Conservation (phyloP, 805 yeast species). For the Wickerhamomyces bisporus region DNA sequence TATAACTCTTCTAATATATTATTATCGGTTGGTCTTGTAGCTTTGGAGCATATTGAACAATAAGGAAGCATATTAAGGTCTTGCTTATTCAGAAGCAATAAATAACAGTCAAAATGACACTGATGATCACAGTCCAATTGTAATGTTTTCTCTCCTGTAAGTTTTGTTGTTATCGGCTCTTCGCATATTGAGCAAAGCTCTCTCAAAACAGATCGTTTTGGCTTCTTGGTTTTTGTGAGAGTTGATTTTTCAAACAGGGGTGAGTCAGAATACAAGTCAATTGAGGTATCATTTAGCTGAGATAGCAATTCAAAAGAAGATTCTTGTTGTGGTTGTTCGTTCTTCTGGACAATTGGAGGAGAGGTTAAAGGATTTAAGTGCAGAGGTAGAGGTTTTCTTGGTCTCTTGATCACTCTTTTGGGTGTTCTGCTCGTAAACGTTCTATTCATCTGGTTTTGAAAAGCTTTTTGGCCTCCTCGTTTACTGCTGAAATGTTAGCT, state of each 20-base stretch:
- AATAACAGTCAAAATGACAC: constrained; percentile 40
- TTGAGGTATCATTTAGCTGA: too few species aligned
- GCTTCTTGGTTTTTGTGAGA: constrained; percentile 6
- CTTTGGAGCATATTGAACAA: constrained; percentile 24
- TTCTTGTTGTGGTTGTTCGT: too few species aligned
- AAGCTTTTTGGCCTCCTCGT: too few species aligned
- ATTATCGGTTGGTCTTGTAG: constrained; percentile 25
- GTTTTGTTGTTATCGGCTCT: constrained; percentile 33
- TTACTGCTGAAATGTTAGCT: too few species aligned
- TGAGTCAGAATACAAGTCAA: neutral
- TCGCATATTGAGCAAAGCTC: constrained; percentile 39
- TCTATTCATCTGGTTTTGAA: too few species aligned
- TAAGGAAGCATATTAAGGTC: constrained; percentile 17
- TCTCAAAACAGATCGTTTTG: constrained; percentile 21
- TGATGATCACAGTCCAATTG: constrained; percentile 39
- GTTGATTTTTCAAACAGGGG: constrained; percentile 4
- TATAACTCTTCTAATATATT: constrained; percentile 23
- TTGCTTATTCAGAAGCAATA: constrained; percentile 24
- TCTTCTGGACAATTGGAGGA: too few species aligned
- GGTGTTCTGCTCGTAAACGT: too few species aligned
- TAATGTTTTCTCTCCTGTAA: constrained; percentile 38
- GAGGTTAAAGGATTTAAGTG: too few species aligned
- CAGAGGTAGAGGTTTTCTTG: too few species aligned
- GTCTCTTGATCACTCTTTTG: too few species aligned
- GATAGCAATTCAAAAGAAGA: too few species aligned